These are phyloP conservation scores for Fennellomyces sp. DNA, from an alignment of 371 early-diverging fungal genomes.

Conservation along the genomic window DNA sequence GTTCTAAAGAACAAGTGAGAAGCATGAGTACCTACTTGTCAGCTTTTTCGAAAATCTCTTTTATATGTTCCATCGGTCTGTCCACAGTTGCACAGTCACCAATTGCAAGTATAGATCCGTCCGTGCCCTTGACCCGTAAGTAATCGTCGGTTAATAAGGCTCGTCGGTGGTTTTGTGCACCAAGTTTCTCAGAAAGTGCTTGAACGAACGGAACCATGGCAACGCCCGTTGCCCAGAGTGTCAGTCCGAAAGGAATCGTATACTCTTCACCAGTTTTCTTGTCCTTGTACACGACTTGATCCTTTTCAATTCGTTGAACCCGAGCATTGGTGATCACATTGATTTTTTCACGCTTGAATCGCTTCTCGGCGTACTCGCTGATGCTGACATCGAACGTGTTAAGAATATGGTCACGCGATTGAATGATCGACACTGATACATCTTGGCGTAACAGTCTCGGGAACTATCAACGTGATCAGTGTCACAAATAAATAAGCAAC, in stretches of 20 bases:
- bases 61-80: slow-evolving; percentile 58
- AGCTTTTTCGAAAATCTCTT: slow-evolving; percentile 52
- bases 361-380: slow-evolving; percentile 67
- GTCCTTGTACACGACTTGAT: slow-evolving; percentile 31
- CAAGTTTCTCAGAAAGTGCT: slow-evolving; percentile 49
- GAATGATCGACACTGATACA: slow-evolving; percentile 69
- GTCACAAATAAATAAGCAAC: neutral
- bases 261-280: slow-evolving; percentile 22
- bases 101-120: slow-evolving; percentile 76
- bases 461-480: slow-evolving; percentile 38
- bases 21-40: slow-evolving; percentile 36
- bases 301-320: slow-evolving; percentile 60
- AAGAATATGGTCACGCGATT: slow-evolving; percentile 79
- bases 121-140: slow-evolving; percentile 70
- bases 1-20: neutral
- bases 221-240: slow-evolving; percentile 89
- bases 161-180: slow-evolving; percentile 60
- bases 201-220: slow-evolving; percentile 72
- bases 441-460: slow-evolving; percentile 67
- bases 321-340: slow-evolving; percentile 74
- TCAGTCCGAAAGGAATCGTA: slow-evolving; percentile 69
- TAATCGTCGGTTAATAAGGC: slow-evolving; percentile 74
- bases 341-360: slow-evolving; percentile 77
- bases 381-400: slow-evolving; percentile 80
- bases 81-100: slow-evolving; percentile 89